Percentiles rank a stretch among this genome's conserved stretches.
phyloP scores from a whole-genome alignment of 2,329 filamentous ascomycete species.

The Aspergillus phoenicis region DNA sequence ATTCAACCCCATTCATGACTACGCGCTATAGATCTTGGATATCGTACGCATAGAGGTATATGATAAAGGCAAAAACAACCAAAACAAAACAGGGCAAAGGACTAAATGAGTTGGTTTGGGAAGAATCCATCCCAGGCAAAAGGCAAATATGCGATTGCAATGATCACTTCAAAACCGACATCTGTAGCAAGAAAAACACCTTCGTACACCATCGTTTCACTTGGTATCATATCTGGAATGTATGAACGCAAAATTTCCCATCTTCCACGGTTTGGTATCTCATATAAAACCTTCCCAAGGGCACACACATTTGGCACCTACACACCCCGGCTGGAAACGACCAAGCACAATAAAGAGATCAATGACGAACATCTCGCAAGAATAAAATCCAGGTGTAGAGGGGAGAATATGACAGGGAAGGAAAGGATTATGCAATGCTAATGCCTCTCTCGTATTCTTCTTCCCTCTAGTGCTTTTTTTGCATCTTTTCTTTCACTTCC shows the following conservation, averaged over 20 bases:
- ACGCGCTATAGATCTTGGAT: not conserved
- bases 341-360: not conserved
- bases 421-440: not conserved
- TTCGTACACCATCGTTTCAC: slow-evolving; percentile 31
- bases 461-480: slow-evolving; percentile 11
- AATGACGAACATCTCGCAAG: slow-evolving; percentile 2
- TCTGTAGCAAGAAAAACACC: slow-evolving; percentile 21
- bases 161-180: slow-evolving; percentile 10
- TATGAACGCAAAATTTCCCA: slow-evolving; percentile 17
- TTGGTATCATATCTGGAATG: slow-evolving; percentile 30
- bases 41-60: not conserved
- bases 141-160: slow-evolving; percentile 3
- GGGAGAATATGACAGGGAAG: slow-evolving; percentile 2
- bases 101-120: not conserved
- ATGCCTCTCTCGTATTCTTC: slow-evolving; percentile 5
- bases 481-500: slow-evolving; percentile 14
- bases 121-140: slow-evolving; percentile 18
- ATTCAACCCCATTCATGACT: too few species aligned
- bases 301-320: not conserved
- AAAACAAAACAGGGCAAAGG: not conserved
- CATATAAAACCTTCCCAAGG: slow-evolving; percentile 1
- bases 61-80: not conserved
- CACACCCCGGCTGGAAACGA: slow-evolving; percentile 2
- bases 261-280: slow-evolving; percentile 12
- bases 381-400: not conserved